Evolutionary conservation across 1,139 yeast genomes (phyloP), one percentile per base, ranked within the genome.

Genomic region (Zygosaccharomyces pseudobailii): DNA sequence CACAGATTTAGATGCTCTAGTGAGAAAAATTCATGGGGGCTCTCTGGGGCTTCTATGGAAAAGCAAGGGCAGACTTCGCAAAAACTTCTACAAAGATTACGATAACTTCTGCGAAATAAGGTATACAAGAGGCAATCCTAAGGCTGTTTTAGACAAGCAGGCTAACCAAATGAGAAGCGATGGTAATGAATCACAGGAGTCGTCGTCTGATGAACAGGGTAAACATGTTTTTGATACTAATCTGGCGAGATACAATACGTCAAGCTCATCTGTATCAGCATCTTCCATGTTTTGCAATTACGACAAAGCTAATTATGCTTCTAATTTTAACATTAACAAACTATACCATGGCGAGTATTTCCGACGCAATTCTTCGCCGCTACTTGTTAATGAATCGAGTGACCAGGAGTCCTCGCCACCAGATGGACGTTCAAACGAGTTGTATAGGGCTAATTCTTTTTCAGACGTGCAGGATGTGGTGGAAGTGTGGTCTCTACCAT

Each of bases 31-130:
- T 17, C 71, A 70, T 37, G 64, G 67, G 46, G 81, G 82, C 27
- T 64, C 70, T 25, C 62, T 79, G n/a, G 69, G 72, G 22, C 71
- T 74, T 47, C 61, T 79, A 27, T 79, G 82, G 80, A 66, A 66
- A 27, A 77, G 75, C 3, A 70, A 72, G 48, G 80, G 78, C 7
- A 54, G 60, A 23, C 47, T 54, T n/a, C 46, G 54, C 28, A 56
- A 57, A 38, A 57, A 59, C n/a, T 45, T 57, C 13, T 53, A 50
- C 37, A 54, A 57, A 27, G 55, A 57, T 38, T 55, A 56, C 32
- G 57, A 64, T 44, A 36, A 47, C 40, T 42, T 60, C 53, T 49
- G 45, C 58, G 17, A 55, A 57, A 20, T 50, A 21, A 56, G 53
- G 10, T 65, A 62, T 22, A 57, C 63, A 21, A 64, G 62, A 36